Percentiles rank a stretch among this genome's conserved stretches.
Conservation (phyloP, 352 stramenopile genomes). For the Phytophthora quininea region DNA sequence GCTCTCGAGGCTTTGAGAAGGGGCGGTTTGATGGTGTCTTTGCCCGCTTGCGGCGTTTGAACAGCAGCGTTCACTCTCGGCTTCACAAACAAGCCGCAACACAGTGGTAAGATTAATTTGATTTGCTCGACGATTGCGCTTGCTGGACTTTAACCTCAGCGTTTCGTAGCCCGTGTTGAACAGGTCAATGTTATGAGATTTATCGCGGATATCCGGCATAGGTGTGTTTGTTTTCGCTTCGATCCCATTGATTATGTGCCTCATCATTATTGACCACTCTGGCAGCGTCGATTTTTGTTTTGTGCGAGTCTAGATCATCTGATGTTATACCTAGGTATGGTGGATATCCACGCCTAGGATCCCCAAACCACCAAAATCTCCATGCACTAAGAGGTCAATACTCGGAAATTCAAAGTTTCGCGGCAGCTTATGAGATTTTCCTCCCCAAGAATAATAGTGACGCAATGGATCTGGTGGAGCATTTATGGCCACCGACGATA, state of each 20-base stretch:
- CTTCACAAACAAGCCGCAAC: neutral
- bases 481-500: neutral
- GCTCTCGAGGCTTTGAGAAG: neutral
- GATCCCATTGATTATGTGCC: conserved; percentile 3
- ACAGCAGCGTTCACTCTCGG: neutral
- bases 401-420: conserved; percentile 11
- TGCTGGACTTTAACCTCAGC: conserved; percentile 10
- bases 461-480: neutral
- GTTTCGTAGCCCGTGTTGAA: conserved; percentile 6
- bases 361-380: conserved; percentile 11
- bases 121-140: conserved; percentile 8
- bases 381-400: conserved; percentile 8
- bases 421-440: conserved; percentile 8
- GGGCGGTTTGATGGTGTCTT: neutral
- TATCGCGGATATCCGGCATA: neutral
- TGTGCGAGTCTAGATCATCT: neutral
- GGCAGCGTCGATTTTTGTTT: neutral
- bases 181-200: neutral
- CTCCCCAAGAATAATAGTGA: conserved; percentile 3
- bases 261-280: conserved; percentile 7
- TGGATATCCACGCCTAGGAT: conserved; percentile 4
- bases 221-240: neutral
- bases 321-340: conserved; percentile 1
- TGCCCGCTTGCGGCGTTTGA: conserved; percentile 6
- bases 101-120: conserved; percentile 10